Evolutionary conservation across 2,329 filamentous ascomycete genomes (phyloP).

Genomic region (Beauveria asiatica): DNA sequence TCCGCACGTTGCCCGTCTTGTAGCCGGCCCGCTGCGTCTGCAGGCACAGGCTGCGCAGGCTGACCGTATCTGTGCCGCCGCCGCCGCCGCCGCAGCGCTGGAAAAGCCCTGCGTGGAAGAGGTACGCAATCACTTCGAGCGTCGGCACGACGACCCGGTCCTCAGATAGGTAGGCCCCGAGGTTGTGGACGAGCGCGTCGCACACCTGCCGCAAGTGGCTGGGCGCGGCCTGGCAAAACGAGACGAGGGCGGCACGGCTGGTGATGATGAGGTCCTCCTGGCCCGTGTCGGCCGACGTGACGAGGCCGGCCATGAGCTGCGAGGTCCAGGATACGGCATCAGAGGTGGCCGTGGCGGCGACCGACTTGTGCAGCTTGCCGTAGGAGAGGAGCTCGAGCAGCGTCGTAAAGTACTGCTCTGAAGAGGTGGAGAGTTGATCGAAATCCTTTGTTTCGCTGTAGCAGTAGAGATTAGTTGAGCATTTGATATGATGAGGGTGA

Average conservation of each 20-base stretch:
- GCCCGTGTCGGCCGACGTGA: constrained; percentile 68
- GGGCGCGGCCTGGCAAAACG: constrained; percentile 37
- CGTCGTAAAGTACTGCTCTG: constrained; percentile 47
- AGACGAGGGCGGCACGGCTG: constrained; percentile 55
- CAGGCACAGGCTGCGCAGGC: constrained; percentile 52
- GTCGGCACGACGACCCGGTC: constrained; percentile 69
- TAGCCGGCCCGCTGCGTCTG: constrained; percentile 71
- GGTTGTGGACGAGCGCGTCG: constrained; percentile 42
- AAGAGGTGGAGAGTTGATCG: constrained; percentile 42
- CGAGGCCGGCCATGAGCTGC: constrained; percentile 55
- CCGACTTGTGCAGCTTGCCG: constrained; percentile 27
- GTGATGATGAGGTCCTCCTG: constrained; percentile 67
- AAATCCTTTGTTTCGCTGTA: constrained; percentile 22
- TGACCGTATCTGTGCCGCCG: constrained; percentile 13
- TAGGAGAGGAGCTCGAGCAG: constrained; percentile 40
- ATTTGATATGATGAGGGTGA: neutral
- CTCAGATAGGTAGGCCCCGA: constrained; percentile 44
- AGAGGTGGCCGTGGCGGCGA: constrained; percentile 26
- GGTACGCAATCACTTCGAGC: constrained; percentile 67
- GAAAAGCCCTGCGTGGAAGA: constrained; percentile 56
- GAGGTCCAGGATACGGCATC: constrained; percentile 34
- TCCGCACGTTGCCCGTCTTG: constrained; percentile 73
- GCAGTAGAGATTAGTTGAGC: neutral
- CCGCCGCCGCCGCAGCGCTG: constrained; percentile 23
- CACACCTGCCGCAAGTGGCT: constrained; percentile 37